Percentiles rank a stretch among this genome's conserved stretches.
These are phyloP conservation scores for Tolypocladium endophyticum DNA, from an alignment of 2,329 filamentous ascomycete genomes.

Conservation along the genomic window DNA sequence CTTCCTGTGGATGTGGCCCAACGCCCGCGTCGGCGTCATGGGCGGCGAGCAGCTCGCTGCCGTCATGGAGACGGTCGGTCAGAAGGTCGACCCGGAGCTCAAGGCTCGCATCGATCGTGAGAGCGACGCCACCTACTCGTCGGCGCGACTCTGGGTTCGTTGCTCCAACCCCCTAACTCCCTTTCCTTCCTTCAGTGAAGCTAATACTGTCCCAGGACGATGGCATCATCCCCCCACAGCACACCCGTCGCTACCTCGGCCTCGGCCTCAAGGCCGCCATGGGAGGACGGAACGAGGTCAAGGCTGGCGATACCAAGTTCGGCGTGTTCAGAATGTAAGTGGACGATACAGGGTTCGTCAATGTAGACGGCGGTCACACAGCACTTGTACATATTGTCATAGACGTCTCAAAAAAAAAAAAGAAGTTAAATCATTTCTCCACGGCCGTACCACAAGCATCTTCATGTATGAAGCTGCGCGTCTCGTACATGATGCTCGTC, in stretches of 20 bases:
- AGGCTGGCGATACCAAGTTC: slow-evolving; percentile 56
- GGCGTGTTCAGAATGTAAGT: slow-evolving; percentile 73
- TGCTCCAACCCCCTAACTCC: background rate
- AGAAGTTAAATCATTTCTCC: background rate
- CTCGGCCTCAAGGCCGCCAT: slow-evolving; percentile 63
- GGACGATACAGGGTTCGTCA: background rate
- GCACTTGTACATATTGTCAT: background rate
- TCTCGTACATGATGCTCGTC: background rate
- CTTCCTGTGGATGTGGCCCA: slow-evolving; percentile 95
- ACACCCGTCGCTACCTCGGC: slow-evolving; percentile 63
- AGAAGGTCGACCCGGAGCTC: slow-evolving; percentile 68
- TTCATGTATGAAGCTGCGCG: background rate
- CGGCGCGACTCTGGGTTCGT: slow-evolving; percentile 75
- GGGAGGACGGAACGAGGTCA: slow-evolving; percentile 53
- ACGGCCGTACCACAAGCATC: background rate
- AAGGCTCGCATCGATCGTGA: slow-evolving; percentile 80
- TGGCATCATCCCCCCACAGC: slow-evolving; percentile 67
- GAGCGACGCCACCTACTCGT: slow-evolving; percentile 81
- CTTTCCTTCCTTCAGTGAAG: background rate
- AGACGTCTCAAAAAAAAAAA: background rate
- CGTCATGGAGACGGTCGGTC: slow-evolving; percentile 92
- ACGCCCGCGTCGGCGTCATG: slow-evolving; percentile 95
- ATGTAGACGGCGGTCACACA: background rate
- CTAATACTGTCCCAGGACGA: slow-evolving; percentile 48
- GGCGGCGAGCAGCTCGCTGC: slow-evolving; percentile 81